A percentile compares a stretch with the other conserved stretches of the same genome.
phyloP scores from a whole-genome alignment of 176 grass and related monocot species.

The Carex pumila region DNA sequence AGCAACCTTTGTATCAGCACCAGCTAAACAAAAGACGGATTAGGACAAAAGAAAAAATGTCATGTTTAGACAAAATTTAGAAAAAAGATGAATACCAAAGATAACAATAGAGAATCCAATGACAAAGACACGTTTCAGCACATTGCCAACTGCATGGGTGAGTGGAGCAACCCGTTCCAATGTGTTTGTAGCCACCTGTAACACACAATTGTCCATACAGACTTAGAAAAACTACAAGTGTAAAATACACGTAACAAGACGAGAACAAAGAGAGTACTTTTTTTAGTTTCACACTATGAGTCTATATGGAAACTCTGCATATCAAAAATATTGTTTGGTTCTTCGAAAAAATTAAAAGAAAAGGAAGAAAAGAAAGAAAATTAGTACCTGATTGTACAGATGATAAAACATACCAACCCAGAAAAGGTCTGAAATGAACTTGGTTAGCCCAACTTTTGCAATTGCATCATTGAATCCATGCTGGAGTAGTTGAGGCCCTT shows the following conservation, averaged over 20 bases:
- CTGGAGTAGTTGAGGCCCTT: constrained; percentile 78
- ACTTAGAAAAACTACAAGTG: not conserved
- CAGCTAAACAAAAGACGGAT: not conserved
- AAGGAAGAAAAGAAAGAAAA: not conserved
- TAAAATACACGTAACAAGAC: not conserved
- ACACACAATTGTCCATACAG: constrained; percentile 20
- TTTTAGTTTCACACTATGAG: not conserved
- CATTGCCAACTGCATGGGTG: constrained; percentile 96
- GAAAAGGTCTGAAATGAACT: constrained; percentile 76
- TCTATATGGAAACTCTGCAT: not conserved
- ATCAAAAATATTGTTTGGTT: not conserved
- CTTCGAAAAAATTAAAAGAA: not conserved
- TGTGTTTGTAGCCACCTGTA: constrained; percentile 89
- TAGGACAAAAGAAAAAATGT: constrained; percentile 7
- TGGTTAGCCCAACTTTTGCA: constrained; percentile 74
- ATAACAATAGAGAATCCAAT: constrained; percentile 84
- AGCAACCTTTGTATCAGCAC: constrained; percentile 17
- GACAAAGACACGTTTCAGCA: constrained; percentile 98
- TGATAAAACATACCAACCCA: constrained; percentile 98
- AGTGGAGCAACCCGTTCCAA: constrained; percentile 94
- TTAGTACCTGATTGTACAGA: constrained; percentile 93
- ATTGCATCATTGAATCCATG: constrained; percentile 78
- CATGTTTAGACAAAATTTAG: constrained; percentile 8
- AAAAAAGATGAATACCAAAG: constrained; percentile 43
- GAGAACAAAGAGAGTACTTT: not conserved